Base-by-base conservation (phyloP, 2,329 filamentous ascomycete species). In the Plectosphaerella sp. region DNA sequence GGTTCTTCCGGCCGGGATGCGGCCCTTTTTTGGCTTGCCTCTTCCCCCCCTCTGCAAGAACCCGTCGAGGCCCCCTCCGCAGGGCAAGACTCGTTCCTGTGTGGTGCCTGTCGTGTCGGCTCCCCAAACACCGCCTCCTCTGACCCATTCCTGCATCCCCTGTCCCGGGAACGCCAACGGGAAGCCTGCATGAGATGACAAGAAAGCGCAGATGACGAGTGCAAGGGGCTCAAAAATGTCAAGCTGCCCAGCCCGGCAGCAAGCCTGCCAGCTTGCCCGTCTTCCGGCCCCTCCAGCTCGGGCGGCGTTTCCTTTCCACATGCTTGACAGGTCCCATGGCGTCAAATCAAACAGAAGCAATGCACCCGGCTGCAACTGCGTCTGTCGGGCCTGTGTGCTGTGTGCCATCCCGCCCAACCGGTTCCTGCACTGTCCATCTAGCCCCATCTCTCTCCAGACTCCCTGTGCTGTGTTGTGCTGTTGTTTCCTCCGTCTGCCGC, bases 311-410 rank as follows among this genome's bases (percentile, higher is more conserved):
- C 20, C 37, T 24, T 39, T 48, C 47, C 47, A 39, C 47, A 41
- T 48, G 47, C 47, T 48, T 48, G 47, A 48, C 47, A 48, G 47
- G 36, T 48, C 35, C 35, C 28, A 48, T 48, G 47, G 22, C 35
- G 47, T 41, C 20, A 20, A 48, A 25, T 28, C 10, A 25, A 42
- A 15, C 41, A 33, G 28, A 33, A 3, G 28, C 28, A 33, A 33
- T 3, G 11, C 28, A 33, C 28, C 28, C 28, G 28, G 28, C 28
- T 33, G 28, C 28, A 33, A 33, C 28, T 33, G 28, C 28, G 28
- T 33, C 28, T 12, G 4, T 12, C 28, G 28, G 28, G 28, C 8
- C 8, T 33, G 8, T 9, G 28, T 33, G 11, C 11, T 28, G 8
- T 33, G 28, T 33, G 28, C 28, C 28, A 33, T 33, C 28, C 28